phyloP scores from a whole-genome alignment of 1,284 basidiomycete genomes.

The Melampsora abietis-canadensis region DNA sequence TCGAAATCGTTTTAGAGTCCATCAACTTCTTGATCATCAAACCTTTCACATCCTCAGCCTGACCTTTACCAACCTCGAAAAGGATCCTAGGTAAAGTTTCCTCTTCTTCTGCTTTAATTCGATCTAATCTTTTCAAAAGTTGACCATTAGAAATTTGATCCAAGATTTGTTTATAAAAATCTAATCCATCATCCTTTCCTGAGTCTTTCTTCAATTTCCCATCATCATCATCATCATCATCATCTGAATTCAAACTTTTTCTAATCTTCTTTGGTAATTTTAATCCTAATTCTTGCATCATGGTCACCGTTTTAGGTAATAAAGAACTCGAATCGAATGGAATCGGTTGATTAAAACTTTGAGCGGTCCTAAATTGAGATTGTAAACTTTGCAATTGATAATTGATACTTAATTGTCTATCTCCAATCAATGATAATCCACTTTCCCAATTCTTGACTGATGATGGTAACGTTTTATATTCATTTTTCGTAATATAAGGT shows the following conservation, averaged over 20 bases:
- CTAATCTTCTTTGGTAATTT: neutral
- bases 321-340: neutral
- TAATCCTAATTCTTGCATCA: slow-evolving; percentile 4
- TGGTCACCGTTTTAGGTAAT: neutral
- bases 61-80: slow-evolving; percentile 73
- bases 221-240: slow-evolving; percentile 11
- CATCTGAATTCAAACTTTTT: neutral
- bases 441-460: slow-evolving; percentile 77
- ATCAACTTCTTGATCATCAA: slow-evolving; percentile 57
- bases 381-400: neutral
- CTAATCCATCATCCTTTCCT: slow-evolving; percentile 60
- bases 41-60: slow-evolving; percentile 63
- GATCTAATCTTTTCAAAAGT: slow-evolving; percentile 46
- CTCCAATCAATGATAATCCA: slow-evolving; percentile 69
- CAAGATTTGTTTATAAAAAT: slow-evolving; percentile 73
- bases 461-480: slow-evolving; percentile 64
- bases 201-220: slow-evolving; percentile 44
- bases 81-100: slow-evolving; percentile 61
- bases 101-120: neutral
- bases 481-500: slow-evolving; percentile 74
- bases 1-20: neutral
- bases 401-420: neutral
- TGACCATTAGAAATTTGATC: slow-evolving; percentile 59
- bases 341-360: neutral
- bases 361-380: neutral